Evolutionary conservation across 176 grass and related monocot genomes (phyloP), one percentile per base, ranked within the genome.

Genomic region (Coix lacrymajobi): DNA sequence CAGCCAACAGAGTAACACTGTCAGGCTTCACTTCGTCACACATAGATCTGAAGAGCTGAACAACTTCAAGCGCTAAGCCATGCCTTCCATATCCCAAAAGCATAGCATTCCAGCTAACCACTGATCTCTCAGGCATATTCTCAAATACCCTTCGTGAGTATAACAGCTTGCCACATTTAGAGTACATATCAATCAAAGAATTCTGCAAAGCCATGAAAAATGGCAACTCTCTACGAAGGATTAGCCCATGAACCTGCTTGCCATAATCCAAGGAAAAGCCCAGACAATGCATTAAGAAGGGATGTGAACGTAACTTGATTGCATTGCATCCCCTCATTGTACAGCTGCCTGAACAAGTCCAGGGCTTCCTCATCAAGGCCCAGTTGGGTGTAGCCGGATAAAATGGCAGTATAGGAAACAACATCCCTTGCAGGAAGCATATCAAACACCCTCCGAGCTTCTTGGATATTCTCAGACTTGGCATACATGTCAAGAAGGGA

Each of bases 141-240:
- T 92, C 87, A 83, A 94, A 94, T 75, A 92, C 40, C 14, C 87
- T 92, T 76, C 79, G 87, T 36, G 92, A 82, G 45, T 88, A 91
- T 80, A 73, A 88, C 73, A 94, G 82, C 56, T 81, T 85, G 16
- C 92, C 92, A 40, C 89, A 92, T 64, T 94, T 94, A 52, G 87
- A 90, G 71, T 94, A 92, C 92, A 94, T 94, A 85, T 86, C 87
- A 36, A 94, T 94, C 81, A 94, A 70, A 89, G 87, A 94, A 87
- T 92, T 94, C 70, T 90, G 85, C 43, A 94, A 77, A 77, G 79
- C 85, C 76, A 92, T 43, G 62, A 88, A 88, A 88, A 90, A 86
- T 34, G 87, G 92, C 16, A 90, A 63, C 46, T 94, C 78, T 68
- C 84, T 78, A 77, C 89, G 74, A 69, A 92, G 80, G 85, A 87